These are phyloP conservation scores for Arthrocladium fulminans DNA, from an alignment of 2,329 filamentous ascomycete species.

Conservation along the genomic window DNA sequence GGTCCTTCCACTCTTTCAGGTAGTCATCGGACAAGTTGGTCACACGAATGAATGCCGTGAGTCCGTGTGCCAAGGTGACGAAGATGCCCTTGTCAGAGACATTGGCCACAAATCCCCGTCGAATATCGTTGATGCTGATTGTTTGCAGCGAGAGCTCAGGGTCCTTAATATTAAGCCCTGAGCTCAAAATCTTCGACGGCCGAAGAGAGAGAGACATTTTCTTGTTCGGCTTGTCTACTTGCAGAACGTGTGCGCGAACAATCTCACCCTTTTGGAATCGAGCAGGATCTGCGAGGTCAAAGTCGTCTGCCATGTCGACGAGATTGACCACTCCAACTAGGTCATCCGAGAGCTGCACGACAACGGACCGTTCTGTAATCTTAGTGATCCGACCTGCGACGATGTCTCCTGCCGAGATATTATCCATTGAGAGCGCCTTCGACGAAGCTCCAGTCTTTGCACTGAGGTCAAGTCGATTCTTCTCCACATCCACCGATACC, in stretches of 20 bases:
- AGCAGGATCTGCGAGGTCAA: constrained; percentile 65
- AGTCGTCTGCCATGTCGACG: constrained; percentile 80
- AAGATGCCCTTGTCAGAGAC: constrained; percentile 85
- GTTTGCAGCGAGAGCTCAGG: constrained; percentile 67
- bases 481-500: constrained; percentile 60
- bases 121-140: constrained; percentile 64
- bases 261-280: constrained; percentile 76
- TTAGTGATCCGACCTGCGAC: constrained; percentile 78
- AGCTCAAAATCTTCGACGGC: constrained; percentile 82
- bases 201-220: constrained; percentile 70
- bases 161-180: constrained; percentile 70
- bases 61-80: constrained; percentile 68
- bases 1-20: constrained; percentile 90
- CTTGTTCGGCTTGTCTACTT: constrained; percentile 76
- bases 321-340: constrained; percentile 73
- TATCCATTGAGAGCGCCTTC: constrained; percentile 57
- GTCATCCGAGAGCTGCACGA: constrained; percentile 74
- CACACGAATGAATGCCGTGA: constrained; percentile 76
- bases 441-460: constrained; percentile 54
- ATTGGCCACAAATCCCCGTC: constrained; percentile 87
- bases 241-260: constrained; percentile 74
- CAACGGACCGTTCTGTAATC: constrained; percentile 69
- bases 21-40: constrained; percentile 83
- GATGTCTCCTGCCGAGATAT: constrained; percentile 68
- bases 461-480: constrained; percentile 74